These are phyloP conservation scores for Lentinula guzmanii DNA, from an alignment of 768 basidiomycete genomes.

Conservation along the genomic window DNA sequence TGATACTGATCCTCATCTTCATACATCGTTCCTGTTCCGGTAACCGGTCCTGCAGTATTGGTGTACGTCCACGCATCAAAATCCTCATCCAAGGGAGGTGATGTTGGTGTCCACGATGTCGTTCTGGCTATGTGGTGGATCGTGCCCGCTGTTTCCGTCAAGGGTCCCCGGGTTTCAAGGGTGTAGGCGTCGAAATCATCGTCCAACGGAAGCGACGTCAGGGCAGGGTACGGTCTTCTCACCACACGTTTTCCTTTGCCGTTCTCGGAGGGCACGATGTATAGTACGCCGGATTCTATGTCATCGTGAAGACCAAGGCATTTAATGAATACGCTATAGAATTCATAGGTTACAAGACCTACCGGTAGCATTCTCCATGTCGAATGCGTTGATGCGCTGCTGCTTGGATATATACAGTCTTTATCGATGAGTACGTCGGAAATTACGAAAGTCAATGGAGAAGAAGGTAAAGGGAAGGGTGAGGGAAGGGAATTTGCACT, in stretches of 20 bases:
- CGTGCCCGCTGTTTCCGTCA: not conserved
- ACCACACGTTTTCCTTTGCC: constrained; percentile 29
- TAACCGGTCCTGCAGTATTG: not conserved
- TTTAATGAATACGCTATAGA: not conserved
- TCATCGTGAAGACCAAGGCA: not conserved
- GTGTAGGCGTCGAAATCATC: constrained; percentile 37
- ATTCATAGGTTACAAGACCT: not conserved
- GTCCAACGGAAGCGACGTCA: constrained; percentile 30
- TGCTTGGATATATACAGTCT: too few species aligned
- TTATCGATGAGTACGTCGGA: too few species aligned
- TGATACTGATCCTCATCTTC: not conserved
- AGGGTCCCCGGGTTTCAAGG: constrained; percentile 12
- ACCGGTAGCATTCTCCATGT: not conserved
- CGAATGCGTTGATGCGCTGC: too few species aligned
- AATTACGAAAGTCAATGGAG: not conserved
- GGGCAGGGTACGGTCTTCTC: constrained; percentile 30
- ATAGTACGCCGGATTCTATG: constrained; percentile 29
- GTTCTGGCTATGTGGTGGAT: not conserved
- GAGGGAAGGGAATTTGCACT: not conserved
- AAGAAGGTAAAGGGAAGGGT: not conserved
- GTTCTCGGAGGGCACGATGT: constrained; percentile 33
- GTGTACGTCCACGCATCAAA: constrained; percentile 29
- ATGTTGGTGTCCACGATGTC: constrained; percentile 15
- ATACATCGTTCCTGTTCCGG: not conserved
- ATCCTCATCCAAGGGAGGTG: constrained; percentile 29